Conservation (phyloP, 495 filamentous ascomycete genomes). For the Penicillium soppii region DNA sequence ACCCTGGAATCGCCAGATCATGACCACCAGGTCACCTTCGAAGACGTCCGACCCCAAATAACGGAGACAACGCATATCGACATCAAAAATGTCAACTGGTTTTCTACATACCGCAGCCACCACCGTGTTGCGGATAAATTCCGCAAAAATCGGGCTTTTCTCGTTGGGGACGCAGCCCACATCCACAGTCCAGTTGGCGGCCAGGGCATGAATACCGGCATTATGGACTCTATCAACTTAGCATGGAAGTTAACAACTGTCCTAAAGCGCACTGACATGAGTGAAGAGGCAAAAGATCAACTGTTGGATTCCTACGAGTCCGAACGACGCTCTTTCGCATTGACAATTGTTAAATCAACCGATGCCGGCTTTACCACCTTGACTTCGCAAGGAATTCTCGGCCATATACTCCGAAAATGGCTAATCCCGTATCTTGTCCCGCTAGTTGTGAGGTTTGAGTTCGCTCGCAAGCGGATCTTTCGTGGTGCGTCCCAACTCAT, state of each 20-base stretch:
- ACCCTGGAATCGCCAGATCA: background rate
- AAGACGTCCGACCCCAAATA: slow-evolving; percentile 26
- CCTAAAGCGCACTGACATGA: slow-evolving; percentile 27
- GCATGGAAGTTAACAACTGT: slow-evolving; percentile 56
- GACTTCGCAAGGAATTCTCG: slow-evolving; percentile 19
- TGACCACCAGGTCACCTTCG: slow-evolving; percentile 24
- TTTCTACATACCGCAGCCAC: slow-evolving; percentile 34
- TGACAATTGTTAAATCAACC: slow-evolving; percentile 28
- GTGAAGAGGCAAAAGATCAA: slow-evolving; percentile 31
- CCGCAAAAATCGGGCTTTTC: slow-evolving; percentile 29
- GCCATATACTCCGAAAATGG: slow-evolving; percentile 29
- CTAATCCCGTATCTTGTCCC: slow-evolving; percentile 31
- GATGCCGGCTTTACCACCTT: slow-evolving; percentile 30
- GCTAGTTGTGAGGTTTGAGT: slow-evolving; percentile 19
- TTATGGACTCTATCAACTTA: slow-evolving; percentile 58
- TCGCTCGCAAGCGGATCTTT: slow-evolving; percentile 20
- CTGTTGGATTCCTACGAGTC: slow-evolving; percentile 52
- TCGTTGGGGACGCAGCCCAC: slow-evolving; percentile 52
- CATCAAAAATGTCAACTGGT: slow-evolving; percentile 37
- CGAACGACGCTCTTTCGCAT: slow-evolving; percentile 46
- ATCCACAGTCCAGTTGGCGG: slow-evolving; percentile 57
- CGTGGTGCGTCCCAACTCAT: slow-evolving; percentile 30
- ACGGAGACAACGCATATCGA: slow-evolving; percentile 16
- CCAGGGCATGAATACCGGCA: slow-evolving; percentile 62
- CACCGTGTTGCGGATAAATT: slow-evolving; percentile 33